Conservation (phyloP, 2,329 filamentous ascomycete genomes). For the Grosmannia huntii region DNA sequence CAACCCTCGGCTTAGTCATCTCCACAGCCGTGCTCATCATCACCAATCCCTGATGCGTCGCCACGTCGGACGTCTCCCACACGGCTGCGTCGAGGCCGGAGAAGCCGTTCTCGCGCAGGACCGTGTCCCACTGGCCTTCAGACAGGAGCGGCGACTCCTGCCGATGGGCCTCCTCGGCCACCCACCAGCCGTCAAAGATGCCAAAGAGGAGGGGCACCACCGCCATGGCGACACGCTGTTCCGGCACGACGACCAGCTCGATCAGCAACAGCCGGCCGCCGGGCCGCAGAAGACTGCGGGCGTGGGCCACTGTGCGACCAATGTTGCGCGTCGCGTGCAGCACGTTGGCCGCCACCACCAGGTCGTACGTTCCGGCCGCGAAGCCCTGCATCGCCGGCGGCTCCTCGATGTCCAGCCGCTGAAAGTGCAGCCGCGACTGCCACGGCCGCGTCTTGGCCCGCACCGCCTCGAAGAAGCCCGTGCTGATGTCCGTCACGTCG, state of each 20-base stretch:
- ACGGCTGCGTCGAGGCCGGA: constrained; percentile 10
- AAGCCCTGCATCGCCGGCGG: constrained; percentile 21
- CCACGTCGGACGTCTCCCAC: constrained; percentile 11
- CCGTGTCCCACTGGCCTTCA: constrained; percentile 10
- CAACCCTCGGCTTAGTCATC: not conserved
- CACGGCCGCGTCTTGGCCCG: constrained; percentile 16
- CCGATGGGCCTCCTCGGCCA: constrained; percentile 9
- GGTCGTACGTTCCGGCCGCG: constrained; percentile 16
- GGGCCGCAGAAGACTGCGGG: constrained; percentile 16
- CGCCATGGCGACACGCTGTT: constrained; percentile 10
- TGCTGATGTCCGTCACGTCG: constrained; percentile 29
- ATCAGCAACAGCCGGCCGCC: constrained; percentile 11
- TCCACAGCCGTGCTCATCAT: constrained; percentile 11
- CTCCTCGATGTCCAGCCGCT: constrained; percentile 18
- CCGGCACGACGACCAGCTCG: constrained; percentile 10
- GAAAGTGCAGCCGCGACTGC: constrained; percentile 6
- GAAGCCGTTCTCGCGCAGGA: constrained; percentile 9
- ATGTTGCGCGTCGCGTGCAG: constrained; percentile 19
- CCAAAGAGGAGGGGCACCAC: constrained; percentile 13
- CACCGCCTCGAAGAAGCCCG: constrained; percentile 25
- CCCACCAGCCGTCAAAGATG: constrained; percentile 13
- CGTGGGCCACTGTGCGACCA: constrained; percentile 13
- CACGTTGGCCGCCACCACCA: constrained; percentile 22
- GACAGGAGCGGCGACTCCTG: constrained; percentile 11
- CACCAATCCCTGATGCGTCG: constrained; percentile 11